A percentile compares a stretch with the other conserved stretches of the same genome.
These are phyloP conservation scores for Gnomoniopsis smithogilvyi DNA, from an alignment of 2,329 filamentous ascomycete species.

Conservation along the genomic window DNA sequence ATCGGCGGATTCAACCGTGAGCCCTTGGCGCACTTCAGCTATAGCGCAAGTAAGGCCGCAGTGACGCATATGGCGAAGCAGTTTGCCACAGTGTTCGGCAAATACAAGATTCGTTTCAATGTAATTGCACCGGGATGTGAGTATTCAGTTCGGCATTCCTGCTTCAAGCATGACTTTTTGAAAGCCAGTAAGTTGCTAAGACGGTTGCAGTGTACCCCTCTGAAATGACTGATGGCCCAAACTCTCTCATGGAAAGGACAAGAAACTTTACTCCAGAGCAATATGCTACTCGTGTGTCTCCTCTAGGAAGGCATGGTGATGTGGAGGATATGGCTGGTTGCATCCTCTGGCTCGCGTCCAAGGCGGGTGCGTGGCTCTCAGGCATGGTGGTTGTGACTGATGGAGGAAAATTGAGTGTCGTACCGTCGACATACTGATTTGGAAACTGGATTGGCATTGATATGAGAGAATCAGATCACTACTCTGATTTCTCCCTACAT, in stretches of 20 bases:
- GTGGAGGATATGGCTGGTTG: conserved; percentile 6
- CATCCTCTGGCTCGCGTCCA: conserved; percentile 5
- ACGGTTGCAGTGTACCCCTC: conserved; percentile 1
- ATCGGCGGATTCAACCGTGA: conserved; percentile 62
- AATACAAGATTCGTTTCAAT: conserved; percentile 54
- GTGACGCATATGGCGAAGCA: conserved; percentile 66
- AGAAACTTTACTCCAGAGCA: background rate
- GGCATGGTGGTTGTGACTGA: conserved; percentile 3
- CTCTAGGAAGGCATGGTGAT: background rate
- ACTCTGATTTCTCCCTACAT: no score
- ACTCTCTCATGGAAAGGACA: background rate
- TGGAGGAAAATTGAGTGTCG: background rate
- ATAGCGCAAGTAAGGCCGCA: conserved; percentile 66
- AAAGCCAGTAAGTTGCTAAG: background rate
- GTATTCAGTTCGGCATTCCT: conserved; percentile 15
- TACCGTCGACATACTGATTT: conserved; percentile 4
- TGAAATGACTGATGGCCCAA: background rate
- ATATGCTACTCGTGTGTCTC: background rate
- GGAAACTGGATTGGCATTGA: no score
- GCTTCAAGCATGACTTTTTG: background rate
- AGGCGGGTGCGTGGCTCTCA: conserved; percentile 2
- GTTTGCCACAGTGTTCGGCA: conserved; percentile 59
- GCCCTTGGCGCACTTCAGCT: conserved; percentile 60
- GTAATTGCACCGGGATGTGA: conserved; percentile 39
- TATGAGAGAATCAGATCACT: no score